A percentile compares a stretch with the other conserved stretches of the same genome.
Evolutionary conservation across 345 rosid species (phyloP).

Genomic region (Brassica carinata): DNA sequence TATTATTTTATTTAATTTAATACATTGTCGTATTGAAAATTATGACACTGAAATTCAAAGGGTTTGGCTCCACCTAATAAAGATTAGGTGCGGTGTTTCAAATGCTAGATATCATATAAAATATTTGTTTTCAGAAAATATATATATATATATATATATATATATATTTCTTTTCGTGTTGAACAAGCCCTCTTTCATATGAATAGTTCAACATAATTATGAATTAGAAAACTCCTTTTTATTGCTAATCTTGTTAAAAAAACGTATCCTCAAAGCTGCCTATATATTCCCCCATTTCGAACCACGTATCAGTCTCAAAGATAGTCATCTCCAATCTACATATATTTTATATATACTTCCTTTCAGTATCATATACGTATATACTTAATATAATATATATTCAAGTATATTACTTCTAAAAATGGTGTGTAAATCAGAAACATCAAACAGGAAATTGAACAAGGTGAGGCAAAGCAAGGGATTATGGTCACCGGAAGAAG

Average conservation of each 20-base stretch:
- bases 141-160: neutral
- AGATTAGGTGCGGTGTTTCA: conserved; percentile 19
- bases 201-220: conserved; percentile 12
- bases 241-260: neutral
- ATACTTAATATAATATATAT: neutral
- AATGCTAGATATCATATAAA: conserved; percentile 3
- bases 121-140: neutral
- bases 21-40: conserved; percentile 21
- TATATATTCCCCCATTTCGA: conserved; percentile 28
- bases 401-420: neutral
- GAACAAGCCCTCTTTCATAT: conserved; percentile 31
- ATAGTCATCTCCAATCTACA: conserved; percentile 18
- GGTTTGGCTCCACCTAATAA: conserved; percentile 34
- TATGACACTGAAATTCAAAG: conserved; percentile 27
- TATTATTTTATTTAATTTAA: neutral
- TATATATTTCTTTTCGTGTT: conserved; percentile 26
- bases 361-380: conserved; percentile 14
- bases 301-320: conserved; percentile 23
- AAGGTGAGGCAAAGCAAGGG: conserved; percentile 74
- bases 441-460: neutral
- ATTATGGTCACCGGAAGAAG: conserved; percentile 98
- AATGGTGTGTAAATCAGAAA: conserved; percentile 37
- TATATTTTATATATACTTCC: conserved; percentile 10
- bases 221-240: neutral
- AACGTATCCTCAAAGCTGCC: conserved; percentile 13